Evolutionary conservation across 1,284 basidiomycete species (phyloP), one percentile per base, ranked within the genome.

Genomic region (Ganoderma meredithae): DNA sequence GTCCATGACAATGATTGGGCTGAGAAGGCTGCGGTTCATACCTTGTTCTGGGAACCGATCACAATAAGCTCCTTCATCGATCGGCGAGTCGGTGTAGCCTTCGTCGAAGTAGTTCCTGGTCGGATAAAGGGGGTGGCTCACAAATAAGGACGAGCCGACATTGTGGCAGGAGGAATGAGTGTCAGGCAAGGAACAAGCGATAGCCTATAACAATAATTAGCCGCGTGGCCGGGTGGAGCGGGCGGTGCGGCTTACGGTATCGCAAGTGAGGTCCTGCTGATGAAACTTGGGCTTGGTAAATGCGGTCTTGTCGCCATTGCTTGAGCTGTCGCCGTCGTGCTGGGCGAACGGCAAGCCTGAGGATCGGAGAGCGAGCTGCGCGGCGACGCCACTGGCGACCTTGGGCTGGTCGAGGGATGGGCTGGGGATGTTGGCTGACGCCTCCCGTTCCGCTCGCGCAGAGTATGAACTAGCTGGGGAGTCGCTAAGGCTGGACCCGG

Each of bases 21-120:
- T 8, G 27, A 27, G 40, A 62, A 60, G 44, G 67, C 40, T 33
- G 52, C 19, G 31, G 3, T 31, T 31, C 68, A 59, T 69, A 72
- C 71, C 71, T 67, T 64, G 64, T 31, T 33, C 60, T 36, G 53
- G 25, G 31, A 65, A 63, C 10, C 64, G 60, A 41, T 72, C 71
- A 55, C 64, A 55, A 41, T 70, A 66, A 33, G 58, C 31, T 25
- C 61, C 53, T 9, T 72, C 71, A 19, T 68, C 65, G 41, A 64
- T 59, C 31, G 71, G 69, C 19, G 71, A 72, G 13, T 69, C 65
- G 44, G 52, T 52, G 60, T 65, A 68, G 19, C 62, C 61, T 39
- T 70, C 66, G 55, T 71, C 66, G 64, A 64, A 65, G 62, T 62
- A 70, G 17, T 61, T 27, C 36, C 44, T 59, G n/a, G 66, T 41